Evolutionary conservation across 768 basidiomycete species (phyloP), one percentile per base, ranked within the genome.

Genomic region (Lentinula guzmanii): DNA sequence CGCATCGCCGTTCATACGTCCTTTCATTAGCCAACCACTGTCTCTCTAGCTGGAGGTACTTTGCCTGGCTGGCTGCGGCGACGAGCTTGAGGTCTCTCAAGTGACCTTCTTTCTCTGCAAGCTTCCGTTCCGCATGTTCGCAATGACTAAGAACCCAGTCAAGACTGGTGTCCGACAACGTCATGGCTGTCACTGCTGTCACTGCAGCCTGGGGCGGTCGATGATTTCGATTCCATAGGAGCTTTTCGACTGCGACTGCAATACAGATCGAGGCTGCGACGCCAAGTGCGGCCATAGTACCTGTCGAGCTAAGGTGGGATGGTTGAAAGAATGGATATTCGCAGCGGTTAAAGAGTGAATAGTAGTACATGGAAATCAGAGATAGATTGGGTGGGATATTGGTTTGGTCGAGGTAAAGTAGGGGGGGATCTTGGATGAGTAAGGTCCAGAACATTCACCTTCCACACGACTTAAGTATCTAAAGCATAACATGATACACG

Each of bases 31-130:
- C 28, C 48, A 60, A 39, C 34, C 35, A 60, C 33, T 60, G 50
- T 39, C 51, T 37, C 24, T 60, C 59, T 16, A 60, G 59, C 37
- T 60, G 31, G 21, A 60, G 59, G 39, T 60, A 60, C 28, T 60
- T 60, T 4, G 51, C 59, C 9, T 60, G 59, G 18, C 59, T 60
- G 28, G 59, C 59, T 18, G 59, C 59, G 24, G 59, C 48, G 21
- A 43, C 35, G 4, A 52, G 11, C 41, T 21, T 39, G 41, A 60
- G 59, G n/a, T 60, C 59, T 43, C 52, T 18, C 15, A 52, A 60
- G 39, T 51, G 59, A 33, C 4, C 8, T 4, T 60, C 37, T 34
- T 42, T 34, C 31, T 52, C 50, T 9, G 51, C 11, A 24, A 60
- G 51, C 59, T 60, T 18, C 8, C 24, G 51, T 37, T 52, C 59